Conservation (phyloP, 208 protist species). For the Leishmania mexicana region DNA sequence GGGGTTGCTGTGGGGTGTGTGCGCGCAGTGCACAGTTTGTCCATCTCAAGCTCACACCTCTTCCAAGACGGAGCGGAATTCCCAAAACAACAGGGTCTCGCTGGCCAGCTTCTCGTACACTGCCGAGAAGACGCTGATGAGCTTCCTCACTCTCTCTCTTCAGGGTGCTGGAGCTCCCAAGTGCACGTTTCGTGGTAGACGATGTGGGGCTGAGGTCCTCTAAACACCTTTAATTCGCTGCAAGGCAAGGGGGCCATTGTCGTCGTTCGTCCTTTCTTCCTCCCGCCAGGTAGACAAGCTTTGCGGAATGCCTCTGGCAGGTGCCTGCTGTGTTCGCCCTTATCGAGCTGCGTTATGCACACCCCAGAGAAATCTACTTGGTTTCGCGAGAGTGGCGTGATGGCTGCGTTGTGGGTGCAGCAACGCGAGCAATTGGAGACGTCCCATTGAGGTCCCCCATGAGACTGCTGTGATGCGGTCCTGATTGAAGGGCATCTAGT, state of each 20-base stretch:
- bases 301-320: neutral
- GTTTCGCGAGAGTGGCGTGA: neutral
- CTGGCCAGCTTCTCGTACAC: neutral
- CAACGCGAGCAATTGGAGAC: no score
- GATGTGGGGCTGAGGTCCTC: neutral
- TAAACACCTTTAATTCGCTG: neutral
- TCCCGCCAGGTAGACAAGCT: neutral
- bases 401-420: neutral
- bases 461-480: neutral
- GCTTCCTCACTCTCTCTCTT: neutral
- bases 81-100: neutral
- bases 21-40: neutral
- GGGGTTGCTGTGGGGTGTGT: neutral
- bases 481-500: neutral
- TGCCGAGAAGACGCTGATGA: neutral
- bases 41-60: neutral
- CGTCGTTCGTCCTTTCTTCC: neutral
- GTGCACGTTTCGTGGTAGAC: neutral
- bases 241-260: neutral
- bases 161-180: neutral
- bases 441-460: neutral
- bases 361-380: neutral
- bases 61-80: neutral
- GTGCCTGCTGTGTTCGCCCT: neutral
- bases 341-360: neutral